Evolutionary conservation across 345 rosid species (phyloP).

Genomic region (Cardamine resedifolia): DNA sequence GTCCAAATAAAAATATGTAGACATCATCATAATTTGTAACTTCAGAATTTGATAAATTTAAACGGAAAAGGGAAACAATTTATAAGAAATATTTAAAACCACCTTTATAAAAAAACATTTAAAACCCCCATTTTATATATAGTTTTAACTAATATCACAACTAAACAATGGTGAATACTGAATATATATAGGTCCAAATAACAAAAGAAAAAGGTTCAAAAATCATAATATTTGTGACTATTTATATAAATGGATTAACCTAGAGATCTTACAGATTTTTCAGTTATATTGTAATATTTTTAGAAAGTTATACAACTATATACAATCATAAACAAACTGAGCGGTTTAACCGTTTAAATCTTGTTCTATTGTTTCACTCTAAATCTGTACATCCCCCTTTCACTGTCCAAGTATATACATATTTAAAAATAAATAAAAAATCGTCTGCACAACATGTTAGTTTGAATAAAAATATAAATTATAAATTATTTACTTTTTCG

Average conservation of each 20-base stretch:
- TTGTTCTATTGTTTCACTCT: background rate
- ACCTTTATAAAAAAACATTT: too few species aligned
- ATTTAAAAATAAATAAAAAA: background rate
- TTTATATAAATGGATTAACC: background rate
- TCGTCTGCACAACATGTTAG: conserved; percentile 10
- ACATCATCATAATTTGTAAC: background rate
- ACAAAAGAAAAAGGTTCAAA: background rate
- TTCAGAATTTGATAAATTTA: background rate
- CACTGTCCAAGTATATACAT: background rate
- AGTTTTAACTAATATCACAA: too few species aligned
- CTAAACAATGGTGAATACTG: too few species aligned
- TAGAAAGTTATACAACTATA: background rate
- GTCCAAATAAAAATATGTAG: background rate
- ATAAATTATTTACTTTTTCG: conserved; percentile 3
- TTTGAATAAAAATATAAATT: conserved; percentile 16
- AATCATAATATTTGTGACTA: background rate
- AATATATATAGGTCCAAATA: too few species aligned
- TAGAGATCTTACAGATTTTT: background rate
- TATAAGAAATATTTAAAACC: too few species aligned
- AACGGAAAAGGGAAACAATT: background rate
- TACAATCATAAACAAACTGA: background rate
- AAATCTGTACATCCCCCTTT: background rate
- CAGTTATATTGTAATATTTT: background rate
- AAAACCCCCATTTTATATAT: too few species aligned
- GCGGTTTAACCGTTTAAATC: background rate